Evolutionary conservation across 1,284 basidiomycete genomes (phyloP), one percentile per base, ranked within the genome.

Genomic region (Fistulinella cinereoalba): DNA sequence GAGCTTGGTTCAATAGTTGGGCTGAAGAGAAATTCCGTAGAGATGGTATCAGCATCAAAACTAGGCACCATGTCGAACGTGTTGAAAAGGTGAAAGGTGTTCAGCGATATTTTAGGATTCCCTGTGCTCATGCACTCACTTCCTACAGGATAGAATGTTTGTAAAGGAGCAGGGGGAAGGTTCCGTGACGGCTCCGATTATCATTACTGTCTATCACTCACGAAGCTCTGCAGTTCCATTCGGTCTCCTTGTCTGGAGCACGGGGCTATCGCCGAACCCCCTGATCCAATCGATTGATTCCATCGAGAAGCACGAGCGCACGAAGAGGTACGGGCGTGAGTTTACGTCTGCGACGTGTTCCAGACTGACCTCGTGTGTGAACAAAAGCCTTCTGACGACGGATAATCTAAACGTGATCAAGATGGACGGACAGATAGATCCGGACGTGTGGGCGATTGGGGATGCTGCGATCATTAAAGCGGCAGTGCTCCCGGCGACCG

Each of bases 201-300:
- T 19, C 32, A 33, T 19, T 18, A 7, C 32, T 32, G 39, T 40
- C 38, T 42, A 19, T 28, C 18, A 13, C 53, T 65, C 40, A 54
- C 37, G 43, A 43, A 22, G 33, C 12, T 52, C 41, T 49, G 51
- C 29, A 87, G 86, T 89, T 22, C 82, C 81, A 12, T 90, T 85
- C 61, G 91, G 91, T 13, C 70, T 93, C 31, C 76, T 92, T 6
- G 89, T 95, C 16, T 93, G 92, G 92, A 85, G 82, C 55, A 92
- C 91, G 5, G 90, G 89, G 2, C 73, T 94, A 8, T 77, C 87
- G 9, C 80, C 87, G 3, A 92, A 92, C 58, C 88, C 90, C 8
- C 71, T 94, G 34, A 76, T 93, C 39, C 66, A 77, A 46, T 72
- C 75, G 0, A 78, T 91, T 40, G 64, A 67, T 4, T 81, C 77